Base-by-base conservation (phyloP, 2,329 filamentous ascomycete genomes). In the Seiridium unicorne region DNA sequence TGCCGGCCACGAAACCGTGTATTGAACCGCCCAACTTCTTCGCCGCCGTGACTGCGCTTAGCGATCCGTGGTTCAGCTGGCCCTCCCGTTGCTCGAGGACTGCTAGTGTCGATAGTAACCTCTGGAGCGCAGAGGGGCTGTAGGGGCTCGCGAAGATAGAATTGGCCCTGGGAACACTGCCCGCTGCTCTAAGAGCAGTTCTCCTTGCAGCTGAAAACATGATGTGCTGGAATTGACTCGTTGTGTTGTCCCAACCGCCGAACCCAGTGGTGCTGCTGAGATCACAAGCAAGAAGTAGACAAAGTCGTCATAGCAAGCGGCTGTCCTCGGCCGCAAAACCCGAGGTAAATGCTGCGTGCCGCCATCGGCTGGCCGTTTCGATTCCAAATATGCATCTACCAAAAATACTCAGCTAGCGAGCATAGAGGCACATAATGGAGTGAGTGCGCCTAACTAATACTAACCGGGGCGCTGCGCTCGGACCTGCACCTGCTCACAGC, bases 1-100 rank as follows among this genome's bases (percentile, higher is more conserved):
- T 85, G 34, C 95, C 95, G 38, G 95, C 95, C 57, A 98, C 79
- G 69, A 99, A 95, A 13, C 84, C 95, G 64, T 94, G 93, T 56
- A 99, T 83, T 5, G 90, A 80, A 3, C 93, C 94, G 59, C 94
- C 94, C 6, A 98, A 78, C 75, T 93, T 93, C 75, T 89, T 85
- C 26, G 93, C 94, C 7, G 95, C 95, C 7, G 91, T 90, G 61
- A 98, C 85, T 49, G 93, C 90, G 70, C 91, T 91, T 60, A 97
- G 81, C 4, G 93, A 97, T 31, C 90, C 89, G 63, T 84, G 78
- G 72, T 92, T 93, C 65, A 99, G 85, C 78, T 93, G 89, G 63
- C 95, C 95, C 70, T 96, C 90, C 70, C 89, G 88, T 78, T 98
- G 95, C 79, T 99, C 95, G 63, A 99, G 86, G 58, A 99, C 81